These are phyloP conservation scores for Toxicodendron radicans DNA, from an alignment of 345 rosid species.

Conservation along the genomic window DNA sequence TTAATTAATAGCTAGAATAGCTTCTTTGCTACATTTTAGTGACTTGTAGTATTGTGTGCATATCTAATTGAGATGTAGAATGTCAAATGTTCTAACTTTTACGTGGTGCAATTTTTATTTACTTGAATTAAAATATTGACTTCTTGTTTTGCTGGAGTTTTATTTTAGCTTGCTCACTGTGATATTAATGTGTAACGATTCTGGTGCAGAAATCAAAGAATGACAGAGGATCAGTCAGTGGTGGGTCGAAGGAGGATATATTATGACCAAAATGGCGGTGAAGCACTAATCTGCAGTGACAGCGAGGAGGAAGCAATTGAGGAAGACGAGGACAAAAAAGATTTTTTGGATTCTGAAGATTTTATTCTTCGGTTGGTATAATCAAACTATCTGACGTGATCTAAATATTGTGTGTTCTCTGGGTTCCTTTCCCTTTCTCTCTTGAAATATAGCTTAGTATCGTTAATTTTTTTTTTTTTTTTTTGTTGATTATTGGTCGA, in stretches of 20 bases:
- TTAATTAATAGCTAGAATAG: background rate
- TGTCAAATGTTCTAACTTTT: background rate
- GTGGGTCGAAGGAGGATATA: constrained; percentile 96
- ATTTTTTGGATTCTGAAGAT: constrained; percentile 77
- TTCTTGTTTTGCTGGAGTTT: background rate
- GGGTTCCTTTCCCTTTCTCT: background rate
- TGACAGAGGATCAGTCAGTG: constrained; percentile 99
- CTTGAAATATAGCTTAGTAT: background rate
- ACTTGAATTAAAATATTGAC: background rate
- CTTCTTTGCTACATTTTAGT: background rate
- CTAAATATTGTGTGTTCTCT: background rate
- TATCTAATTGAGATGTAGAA: background rate
- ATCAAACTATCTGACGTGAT: constrained; percentile 21
- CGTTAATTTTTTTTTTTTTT: background rate
- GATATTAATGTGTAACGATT: constrained; percentile 9
- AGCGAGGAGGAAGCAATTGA: constrained; percentile 92
- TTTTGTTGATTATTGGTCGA: background rate
- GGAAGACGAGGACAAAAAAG: constrained; percentile 82
- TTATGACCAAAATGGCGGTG: constrained; percentile 96
- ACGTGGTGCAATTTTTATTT: background rate
- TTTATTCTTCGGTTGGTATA: constrained; percentile 83
- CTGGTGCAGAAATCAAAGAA: constrained; percentile 90
- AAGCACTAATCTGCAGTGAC: constrained; percentile 99
- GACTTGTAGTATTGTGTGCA: background rate
- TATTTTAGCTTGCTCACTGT: background rate